Base-by-base conservation (phyloP, 2,329 filamentous ascomycete species). In the Aspergillus ochraceus region DNA sequence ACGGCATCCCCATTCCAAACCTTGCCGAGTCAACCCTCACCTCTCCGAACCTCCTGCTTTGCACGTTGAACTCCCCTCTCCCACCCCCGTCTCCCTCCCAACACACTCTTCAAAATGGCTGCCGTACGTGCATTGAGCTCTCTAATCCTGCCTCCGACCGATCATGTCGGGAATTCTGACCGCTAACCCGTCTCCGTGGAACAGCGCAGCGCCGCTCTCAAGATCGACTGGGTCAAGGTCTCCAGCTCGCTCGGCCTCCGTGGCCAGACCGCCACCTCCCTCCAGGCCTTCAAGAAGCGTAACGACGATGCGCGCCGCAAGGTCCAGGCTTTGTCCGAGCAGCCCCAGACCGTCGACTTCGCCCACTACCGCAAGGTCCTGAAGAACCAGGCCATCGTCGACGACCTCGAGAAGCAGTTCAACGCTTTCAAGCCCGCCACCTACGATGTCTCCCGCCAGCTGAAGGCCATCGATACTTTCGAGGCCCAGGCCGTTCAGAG, bases 211-310 rank as follows among this genome's bases (percentile, higher is more conserved):
- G 93, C 94, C 85, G 93, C 94, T 81, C 88, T 96, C 82, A 99
- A 98, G 88, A 88, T 99, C 86, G 95, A 99, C 89, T 99, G 95
- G 95, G 88, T 88, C 83, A 95, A 96, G 84, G 88, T 99, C 76
- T 90, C 90, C 81, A 88, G 86, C 82, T 96, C 94, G 76, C 92
- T 99, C 74, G 94, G 94, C 79, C 92, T 99, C 80, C 91, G 91
- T 80, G 95, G 95, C 79, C 91, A 92, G 84, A 99, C 95, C 70
- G 93, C 91, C 70, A 83, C 89, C 73, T 90, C 94, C 64, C 92
- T 99, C 64, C 90, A 94, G 79, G 87, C 91, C 68, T 99, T 99
- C 90, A 99, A 99, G 88, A 95, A 97, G 88, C 93, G 95, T 83
- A 97, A 98, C 86, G 95, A 99, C 78, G 93, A 97, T 79, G 94